Evolutionary conservation across 2,329 filamentous ascomycete genomes (phyloP), one percentile per base, ranked within the genome.

Genomic region (Fusarium sp.): DNA sequence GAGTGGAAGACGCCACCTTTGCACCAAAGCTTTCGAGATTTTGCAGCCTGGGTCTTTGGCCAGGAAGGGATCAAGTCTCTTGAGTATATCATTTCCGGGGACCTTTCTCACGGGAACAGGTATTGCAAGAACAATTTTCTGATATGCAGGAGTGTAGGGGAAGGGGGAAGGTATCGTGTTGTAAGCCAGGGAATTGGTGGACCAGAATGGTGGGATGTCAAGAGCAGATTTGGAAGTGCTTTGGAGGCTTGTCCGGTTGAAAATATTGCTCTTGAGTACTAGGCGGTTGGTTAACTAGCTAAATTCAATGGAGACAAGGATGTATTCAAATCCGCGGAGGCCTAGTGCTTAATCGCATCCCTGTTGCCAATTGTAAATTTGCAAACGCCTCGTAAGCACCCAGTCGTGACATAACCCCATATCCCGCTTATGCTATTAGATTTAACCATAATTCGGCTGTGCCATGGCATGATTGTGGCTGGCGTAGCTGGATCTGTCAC

Each of bases 171-270:
- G 8, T 63, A 32, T 22, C 24, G 11, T 15, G 37, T 19, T 2
- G 13, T 63, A 1, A 22, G 26, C 0, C 58, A 63, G 3, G 17
- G 2, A 8, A 5, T 2, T 4, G 60, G 32, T 5, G 44, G 50
- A 0, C 22, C 20, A 2, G 44, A 63, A 33, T 63, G 58, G 50
- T 9, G 6, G 5, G 39, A 22, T 13, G 13, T 63, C 1, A 48
- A 15, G 26, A 14, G 26, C 2, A 26, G 22, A 0, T 41, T 26
- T 45, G 39, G 26, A 15, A 49, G 10, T n/a, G 8, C 39, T 3
- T 15, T 63, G 19, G 19, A 33, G 7, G 50, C 33, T 3, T 63
- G 32, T 3, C 58, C 44, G 6, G 60, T 22, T 3, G 58, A 63
- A n/a, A 26, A 63, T 14, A 19, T 35, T 11, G 17, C 49, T 14